Evolutionary conservation across 169 alveolate species (phyloP).

Genomic region (Cryptosporidium parvum): DNA sequence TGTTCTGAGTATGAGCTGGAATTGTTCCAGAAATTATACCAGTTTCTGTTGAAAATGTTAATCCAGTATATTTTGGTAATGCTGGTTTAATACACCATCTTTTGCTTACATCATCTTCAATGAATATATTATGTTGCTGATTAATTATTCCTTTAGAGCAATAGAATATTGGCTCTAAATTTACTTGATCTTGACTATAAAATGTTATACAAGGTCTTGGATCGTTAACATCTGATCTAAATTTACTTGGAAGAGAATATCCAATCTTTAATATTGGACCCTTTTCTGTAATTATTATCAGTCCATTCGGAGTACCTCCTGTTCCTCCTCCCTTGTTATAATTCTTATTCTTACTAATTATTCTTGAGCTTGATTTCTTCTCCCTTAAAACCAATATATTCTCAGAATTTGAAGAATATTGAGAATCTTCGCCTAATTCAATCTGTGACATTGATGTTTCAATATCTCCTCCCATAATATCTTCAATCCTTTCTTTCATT

Average conservation of each 20-base stretch:
- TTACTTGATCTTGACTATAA: slow-evolving; percentile 73
- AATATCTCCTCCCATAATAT: slow-evolving; percentile 79
- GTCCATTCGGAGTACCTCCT: neutral
- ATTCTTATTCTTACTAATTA: slow-evolving; percentile 10
- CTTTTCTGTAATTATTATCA: slow-evolving; percentile 11
- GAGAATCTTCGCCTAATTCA: slow-evolving; percentile 64
- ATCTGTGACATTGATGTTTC: slow-evolving; percentile 77
- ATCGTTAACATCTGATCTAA: slow-evolving; percentile 77
- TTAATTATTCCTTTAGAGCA: slow-evolving; percentile 43
- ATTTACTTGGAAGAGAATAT: slow-evolving; percentile 70
- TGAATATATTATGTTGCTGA: slow-evolving; percentile 22
- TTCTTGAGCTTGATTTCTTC: slow-evolving; percentile 50
- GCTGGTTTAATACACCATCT: slow-evolving; percentile 49
- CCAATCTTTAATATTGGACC: slow-evolving; percentile 75
- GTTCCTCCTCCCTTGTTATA: neutral
- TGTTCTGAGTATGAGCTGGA: slow-evolving; percentile 16
- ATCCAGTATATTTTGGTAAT: slow-evolving; percentile 50
- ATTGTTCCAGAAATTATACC: slow-evolving; percentile 37
- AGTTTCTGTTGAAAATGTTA: slow-evolving; percentile 24
- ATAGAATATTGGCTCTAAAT: slow-evolving; percentile 75
- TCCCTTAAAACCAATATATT: slow-evolving; percentile 3
- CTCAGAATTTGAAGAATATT: slow-evolving; percentile 12
- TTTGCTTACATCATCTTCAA: neutral
- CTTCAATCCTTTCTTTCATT: slow-evolving; percentile 79
- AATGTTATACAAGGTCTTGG: slow-evolving; percentile 80